A percentile compares a stretch with the other conserved stretches of the same genome.
phyloP scores from a whole-genome alignment of 2,329 filamentous ascomycete genomes.

The Sporothrix brasiliensis region DNA sequence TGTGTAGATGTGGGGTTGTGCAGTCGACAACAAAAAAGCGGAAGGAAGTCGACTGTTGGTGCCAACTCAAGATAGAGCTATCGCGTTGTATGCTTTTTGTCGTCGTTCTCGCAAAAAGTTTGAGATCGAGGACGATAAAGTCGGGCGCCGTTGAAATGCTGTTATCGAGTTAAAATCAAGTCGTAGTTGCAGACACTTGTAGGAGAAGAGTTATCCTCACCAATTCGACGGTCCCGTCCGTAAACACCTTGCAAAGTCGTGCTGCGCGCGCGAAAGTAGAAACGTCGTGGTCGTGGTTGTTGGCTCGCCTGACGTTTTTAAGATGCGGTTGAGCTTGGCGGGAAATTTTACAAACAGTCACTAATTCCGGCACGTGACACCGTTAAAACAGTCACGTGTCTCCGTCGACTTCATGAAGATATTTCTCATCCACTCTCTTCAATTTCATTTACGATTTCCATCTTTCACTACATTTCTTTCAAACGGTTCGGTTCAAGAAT shows the following conservation, averaged over 20 bases:
- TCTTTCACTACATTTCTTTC: not conserved
- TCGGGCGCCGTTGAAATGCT: not conserved
- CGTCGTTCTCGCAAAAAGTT: not conserved
- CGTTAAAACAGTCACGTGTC: not conserved
- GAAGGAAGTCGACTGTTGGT: not conserved
- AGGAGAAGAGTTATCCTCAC: not conserved
- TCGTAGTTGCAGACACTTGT: not conserved
- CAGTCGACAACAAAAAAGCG: not conserved
- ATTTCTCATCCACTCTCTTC: not conserved
- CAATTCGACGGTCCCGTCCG: too few species aligned
- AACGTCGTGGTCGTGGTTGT: not conserved
- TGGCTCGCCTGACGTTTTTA: constrained; percentile 11
- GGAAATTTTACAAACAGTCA: constrained; percentile 5
- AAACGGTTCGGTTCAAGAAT: not conserved
- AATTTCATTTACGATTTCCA: not conserved
- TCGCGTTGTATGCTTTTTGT: not conserved
- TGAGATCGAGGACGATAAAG: not conserved
- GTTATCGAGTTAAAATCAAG: not conserved
- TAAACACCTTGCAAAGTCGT: not conserved
- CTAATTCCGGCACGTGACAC: not conserved
- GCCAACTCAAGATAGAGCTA: too few species aligned
- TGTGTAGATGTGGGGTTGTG: not conserved
- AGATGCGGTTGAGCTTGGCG: constrained; percentile 17
- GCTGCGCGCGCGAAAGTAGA: not conserved
- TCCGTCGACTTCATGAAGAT: not conserved